A percentile compares a stretch with the other conserved stretches of the same genome.
Evolutionary conservation across 345 rosid species (phyloP).

Genomic region (Rhodamnia rubescens): DNA sequence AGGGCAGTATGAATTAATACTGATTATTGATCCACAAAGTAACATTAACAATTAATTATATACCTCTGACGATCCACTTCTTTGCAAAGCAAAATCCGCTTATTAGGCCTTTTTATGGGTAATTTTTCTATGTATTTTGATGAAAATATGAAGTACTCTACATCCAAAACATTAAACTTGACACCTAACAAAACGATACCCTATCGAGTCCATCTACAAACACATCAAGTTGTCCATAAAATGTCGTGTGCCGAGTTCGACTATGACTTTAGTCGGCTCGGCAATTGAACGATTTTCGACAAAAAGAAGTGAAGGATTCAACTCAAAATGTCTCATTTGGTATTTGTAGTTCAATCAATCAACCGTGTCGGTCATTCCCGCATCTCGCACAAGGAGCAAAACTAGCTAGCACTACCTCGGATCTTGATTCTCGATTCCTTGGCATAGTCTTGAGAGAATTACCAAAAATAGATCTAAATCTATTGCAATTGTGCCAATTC

Average conservation of each 20-base stretch:
- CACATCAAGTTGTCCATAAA: not conserved
- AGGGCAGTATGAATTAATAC: not conserved
- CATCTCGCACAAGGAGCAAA: not conserved
- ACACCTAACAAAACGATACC: too few relatives aligned
- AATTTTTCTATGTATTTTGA: not conserved
- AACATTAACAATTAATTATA: not conserved
- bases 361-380: not conserved
- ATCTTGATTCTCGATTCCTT: not conserved
- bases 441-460: not conserved
- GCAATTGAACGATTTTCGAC: not conserved
- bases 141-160: not conserved
- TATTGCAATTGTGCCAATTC: too few relatives aligned
- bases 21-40: not conserved
- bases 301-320: not conserved
- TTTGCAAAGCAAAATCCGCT: not conserved
- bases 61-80: not conserved
- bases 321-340: fast-evolving
- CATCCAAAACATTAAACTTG: too few relatives aligned
- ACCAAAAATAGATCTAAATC: too few relatives aligned
- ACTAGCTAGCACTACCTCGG: not conserved
- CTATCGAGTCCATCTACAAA: not conserved
- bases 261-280: not conserved
- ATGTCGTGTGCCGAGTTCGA: fast-evolving
- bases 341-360: fast-evolving
- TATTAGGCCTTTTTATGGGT: not conserved